A percentile compares a stretch with the other conserved stretches of the same genome.
phyloP scores from a whole-genome alignment of 768 basidiomycete species.

The Hebeloma cylindrosporum region DNA sequence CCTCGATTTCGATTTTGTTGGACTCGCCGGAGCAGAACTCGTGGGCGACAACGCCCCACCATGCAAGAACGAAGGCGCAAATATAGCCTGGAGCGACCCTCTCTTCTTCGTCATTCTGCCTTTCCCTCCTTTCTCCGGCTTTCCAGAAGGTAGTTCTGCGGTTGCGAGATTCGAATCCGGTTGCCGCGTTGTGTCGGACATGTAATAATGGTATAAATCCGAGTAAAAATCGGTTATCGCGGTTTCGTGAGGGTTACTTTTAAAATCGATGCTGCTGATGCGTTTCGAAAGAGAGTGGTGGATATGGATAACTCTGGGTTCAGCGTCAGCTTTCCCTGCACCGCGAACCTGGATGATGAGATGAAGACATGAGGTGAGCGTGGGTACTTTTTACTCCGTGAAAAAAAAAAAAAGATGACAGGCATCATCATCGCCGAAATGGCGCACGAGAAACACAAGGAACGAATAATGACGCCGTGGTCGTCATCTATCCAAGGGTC shows the following conservation, averaged over 20 bases:
- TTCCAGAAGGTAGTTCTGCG: neutral
- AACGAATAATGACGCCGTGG: neutral
- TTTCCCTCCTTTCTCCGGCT: neutral
- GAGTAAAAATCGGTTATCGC: conserved; percentile 13
- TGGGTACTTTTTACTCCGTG: conserved; percentile 14
- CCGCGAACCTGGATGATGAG: conserved; percentile 17
- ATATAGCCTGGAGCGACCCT: conserved; percentile 53
- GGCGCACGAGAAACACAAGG: conserved; percentile 5
- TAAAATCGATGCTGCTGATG: neutral
- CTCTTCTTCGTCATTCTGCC: conserved; percentile 41
- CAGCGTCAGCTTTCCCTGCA: conserved; percentile 15
- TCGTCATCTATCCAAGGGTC: no score
- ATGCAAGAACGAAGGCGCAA: conserved; percentile 48
- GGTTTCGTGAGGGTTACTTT: neutral
- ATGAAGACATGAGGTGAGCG: conserved; percentile 20
- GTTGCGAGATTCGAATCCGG: neutral
- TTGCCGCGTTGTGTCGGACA: conserved; percentile 11
- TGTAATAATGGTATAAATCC: conserved; percentile 19
- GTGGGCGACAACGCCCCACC: conserved; percentile 25
- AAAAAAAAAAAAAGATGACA: conserved; percentile 2
- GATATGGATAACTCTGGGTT: conserved; percentile 1
- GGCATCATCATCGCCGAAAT: neutral
- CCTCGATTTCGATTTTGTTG: conserved; percentile 20
- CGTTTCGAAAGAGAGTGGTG: conserved; percentile 1
- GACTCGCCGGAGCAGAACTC: conserved; percentile 24